A percentile compares a stretch with the other conserved stretches of the same genome.
Conservation (phyloP, 768 basidiomycete genomes). For the Russula lepida region DNA sequence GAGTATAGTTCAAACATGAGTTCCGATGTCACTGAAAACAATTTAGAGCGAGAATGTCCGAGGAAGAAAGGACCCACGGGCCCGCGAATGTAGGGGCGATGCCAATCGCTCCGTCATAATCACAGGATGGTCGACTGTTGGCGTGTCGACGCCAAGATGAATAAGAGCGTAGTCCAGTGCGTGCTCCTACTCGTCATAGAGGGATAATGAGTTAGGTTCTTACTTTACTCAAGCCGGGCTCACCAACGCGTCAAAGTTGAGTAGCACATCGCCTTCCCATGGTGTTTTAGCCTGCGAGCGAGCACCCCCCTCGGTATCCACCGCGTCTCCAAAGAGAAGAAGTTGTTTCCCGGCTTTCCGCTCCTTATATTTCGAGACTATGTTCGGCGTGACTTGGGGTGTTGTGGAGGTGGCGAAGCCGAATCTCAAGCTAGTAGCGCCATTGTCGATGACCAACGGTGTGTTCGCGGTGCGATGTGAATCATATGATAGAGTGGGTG, state of each 20-base stretch:
- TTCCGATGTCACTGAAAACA: conserved; percentile 75
- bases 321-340: conserved; percentile 81
- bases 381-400: conserved; percentile 59
- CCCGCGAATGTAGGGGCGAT: conserved; percentile 82
- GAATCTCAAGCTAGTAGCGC: conserved; percentile 73
- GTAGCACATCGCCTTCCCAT: conserved; percentile 90
- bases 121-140: conserved; percentile 75
- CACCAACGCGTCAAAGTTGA: conserved; percentile 91
- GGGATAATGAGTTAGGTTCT: neutral
- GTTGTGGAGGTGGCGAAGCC: conserved; percentile 60
- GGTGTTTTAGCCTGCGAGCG: conserved; percentile 70
- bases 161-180: conserved; percentile 89
- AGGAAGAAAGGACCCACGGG: conserved; percentile 45
- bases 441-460: conserved; percentile 85
- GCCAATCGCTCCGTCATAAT: conserved; percentile 90
- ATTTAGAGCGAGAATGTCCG: neutral
- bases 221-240: conserved; percentile 27
- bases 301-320: conserved; percentile 80
- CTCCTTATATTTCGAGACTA: conserved; percentile 84
- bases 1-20: conserved; percentile 91
- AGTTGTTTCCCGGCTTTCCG: conserved; percentile 73
- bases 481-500: conserved; percentile 9
- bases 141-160: conserved; percentile 72
- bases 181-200: conserved; percentile 59
- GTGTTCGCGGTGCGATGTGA: conserved; percentile 28